Conservation (phyloP, 1,284 basidiomycete species). For the Cryptococcus sp. region DNA sequence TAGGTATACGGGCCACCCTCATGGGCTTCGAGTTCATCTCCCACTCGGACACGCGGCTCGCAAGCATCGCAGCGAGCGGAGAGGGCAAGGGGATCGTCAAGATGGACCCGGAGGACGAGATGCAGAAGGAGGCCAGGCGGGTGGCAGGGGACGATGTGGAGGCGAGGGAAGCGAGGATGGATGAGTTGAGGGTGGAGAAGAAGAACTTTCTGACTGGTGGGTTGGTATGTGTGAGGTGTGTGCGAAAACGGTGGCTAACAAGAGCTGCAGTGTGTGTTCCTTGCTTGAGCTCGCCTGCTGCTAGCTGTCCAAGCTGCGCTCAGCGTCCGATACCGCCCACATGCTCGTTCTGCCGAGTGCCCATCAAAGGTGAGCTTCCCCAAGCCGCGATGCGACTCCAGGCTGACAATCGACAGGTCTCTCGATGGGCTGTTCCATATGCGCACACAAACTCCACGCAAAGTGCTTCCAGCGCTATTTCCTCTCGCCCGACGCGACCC, state of each 20-base stretch:
- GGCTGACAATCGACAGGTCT: constrained; percentile 55
- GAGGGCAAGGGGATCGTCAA: neutral
- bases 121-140: neutral
- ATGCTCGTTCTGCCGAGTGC: constrained; percentile 72
- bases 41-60: neutral
- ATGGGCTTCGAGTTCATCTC: constrained; percentile 57
- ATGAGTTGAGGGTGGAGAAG: constrained; percentile 5
- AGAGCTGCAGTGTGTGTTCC: constrained; percentile 19
- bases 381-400: neutral
- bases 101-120: neutral
- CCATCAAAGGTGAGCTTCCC: constrained; percentile 63
- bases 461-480: constrained; percentile 52
- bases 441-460: constrained; percentile 65
- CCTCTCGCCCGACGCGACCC: constrained; percentile 4
- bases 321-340: constrained; percentile 53
- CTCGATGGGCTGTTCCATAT: constrained; percentile 64
- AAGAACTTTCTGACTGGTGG: constrained; percentile 7
- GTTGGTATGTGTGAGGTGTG: neutral
- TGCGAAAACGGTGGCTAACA: too few species aligned
- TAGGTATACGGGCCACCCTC: constrained; percentile 65
- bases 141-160: constrained; percentile 3
- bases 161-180: neutral
- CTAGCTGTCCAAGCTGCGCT: constrained; percentile 57
- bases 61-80: constrained; percentile 10
- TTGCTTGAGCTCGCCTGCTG: constrained; percentile 11